Evolutionary conservation across 495 filamentous ascomycete genomes (phyloP).

Genomic region (Daldinia loculata): DNA sequence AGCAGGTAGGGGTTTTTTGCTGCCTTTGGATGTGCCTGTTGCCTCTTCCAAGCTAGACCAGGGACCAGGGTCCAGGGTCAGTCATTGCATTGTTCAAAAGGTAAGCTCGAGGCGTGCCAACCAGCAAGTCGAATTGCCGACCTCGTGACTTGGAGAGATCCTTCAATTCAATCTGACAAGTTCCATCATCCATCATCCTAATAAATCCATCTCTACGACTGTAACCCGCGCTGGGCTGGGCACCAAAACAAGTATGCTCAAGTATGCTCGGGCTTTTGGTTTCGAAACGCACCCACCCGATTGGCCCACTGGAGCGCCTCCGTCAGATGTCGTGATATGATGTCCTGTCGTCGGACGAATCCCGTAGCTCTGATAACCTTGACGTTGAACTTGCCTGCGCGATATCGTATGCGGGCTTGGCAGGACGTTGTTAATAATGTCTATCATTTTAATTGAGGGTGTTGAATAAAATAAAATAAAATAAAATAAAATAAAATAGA

Average conservation of each 20-base stretch:
- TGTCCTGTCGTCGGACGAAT: constrained; percentile 31
- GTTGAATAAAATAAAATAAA: not conserved
- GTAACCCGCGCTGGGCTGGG: constrained; percentile 35
- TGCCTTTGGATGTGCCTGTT: constrained; percentile 7
- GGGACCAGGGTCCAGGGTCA: constrained; percentile 11
- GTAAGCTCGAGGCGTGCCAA: constrained; percentile 28
- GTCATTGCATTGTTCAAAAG: not conserved
- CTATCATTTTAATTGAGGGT: not conserved
- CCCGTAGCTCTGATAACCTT: constrained; percentile 15
- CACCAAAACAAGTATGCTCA: constrained; percentile 37
- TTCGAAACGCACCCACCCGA: constrained; percentile 42
- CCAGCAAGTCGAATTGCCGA: constrained; percentile 33
- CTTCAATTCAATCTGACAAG: constrained; percentile 38
- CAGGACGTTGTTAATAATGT: not conserved
- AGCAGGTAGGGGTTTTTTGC: constrained; percentile 17
- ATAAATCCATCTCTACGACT: constrained; percentile 40
- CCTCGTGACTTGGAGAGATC: constrained; percentile 39
- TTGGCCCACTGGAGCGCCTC: constrained; percentile 30
- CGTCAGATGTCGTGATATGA: constrained; percentile 41
- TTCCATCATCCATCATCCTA: constrained; percentile 22
- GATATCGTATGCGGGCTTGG: constrained; percentile 38
- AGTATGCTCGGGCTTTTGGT: constrained; percentile 37
- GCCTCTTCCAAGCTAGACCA: constrained; percentile 25
- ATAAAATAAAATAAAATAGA: not conserved
- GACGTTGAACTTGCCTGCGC: constrained; percentile 9